Evolutionary conservation across 495 filamentous ascomycete species (phyloP), one percentile per base, ranked within the genome.

Genomic region (Penicillium pancosmium): DNA sequence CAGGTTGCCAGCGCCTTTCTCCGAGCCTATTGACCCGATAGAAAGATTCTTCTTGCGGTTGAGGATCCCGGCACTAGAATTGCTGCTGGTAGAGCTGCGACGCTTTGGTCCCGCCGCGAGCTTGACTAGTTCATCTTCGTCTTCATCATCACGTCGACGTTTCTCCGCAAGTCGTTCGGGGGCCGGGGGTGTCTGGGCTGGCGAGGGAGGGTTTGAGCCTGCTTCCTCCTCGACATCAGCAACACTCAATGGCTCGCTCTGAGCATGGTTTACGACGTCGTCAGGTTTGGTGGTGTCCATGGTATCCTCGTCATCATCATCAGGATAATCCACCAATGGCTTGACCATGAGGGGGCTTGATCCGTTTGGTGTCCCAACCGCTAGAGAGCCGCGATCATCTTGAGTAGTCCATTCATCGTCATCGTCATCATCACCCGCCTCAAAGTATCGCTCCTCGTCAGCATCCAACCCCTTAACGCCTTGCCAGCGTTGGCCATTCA

Each of bases 391-490:
- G 55, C 65, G 66, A 27, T 60, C 67, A 11, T 73, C 69, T 38
- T 72, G 75, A 10, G 67, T 62, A 8, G 67, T 62, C 76, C 76
- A 78, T 73, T 77, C n/a, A 48, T 5, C 88, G 16, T 95, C 90
- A 25, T 93, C 91, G 52, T 95, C 93, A 59, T 96, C 91, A 55
- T 96, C 92, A 4, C 87, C 89, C 10, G 86, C 88, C 70, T 95
- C 93, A 81, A 96, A 98, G 71, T 98, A 98, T 33, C 91, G 91
- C 63, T 97, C 93, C 71, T 98, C 91, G 2, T 86, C 86, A 19
- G 87, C 80, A 68, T 98, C 95, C 77, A 93, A 83, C 61, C 97
- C 94, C 73, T 85, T 88, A 50, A 91, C 80, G 9, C 87, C 90
- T 61, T 86, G 86, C 82, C 91, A 93, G 57, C 87, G 79, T 33